A percentile compares a stretch with the other conserved stretches of the same genome.
Conservation (phyloP, 192 early-diverging fungal genomes). For the Backusella psychrophila region DNA sequence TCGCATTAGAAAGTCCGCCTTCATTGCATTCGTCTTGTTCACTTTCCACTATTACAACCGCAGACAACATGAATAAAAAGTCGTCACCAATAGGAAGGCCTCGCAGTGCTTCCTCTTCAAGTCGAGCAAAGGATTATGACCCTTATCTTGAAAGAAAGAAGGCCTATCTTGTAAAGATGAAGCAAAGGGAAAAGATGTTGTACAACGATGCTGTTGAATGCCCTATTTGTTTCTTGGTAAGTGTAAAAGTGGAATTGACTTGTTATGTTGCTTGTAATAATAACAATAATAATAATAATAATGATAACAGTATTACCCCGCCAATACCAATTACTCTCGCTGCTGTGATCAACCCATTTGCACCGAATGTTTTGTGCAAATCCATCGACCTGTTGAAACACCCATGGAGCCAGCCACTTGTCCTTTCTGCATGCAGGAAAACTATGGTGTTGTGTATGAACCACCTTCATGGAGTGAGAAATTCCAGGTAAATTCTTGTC, state of each 20-base stretch:
- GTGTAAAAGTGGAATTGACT: neutral
- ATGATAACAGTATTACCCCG: constrained; percentile 70
- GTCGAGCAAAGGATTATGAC: constrained; percentile 12
- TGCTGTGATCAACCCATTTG: constrained; percentile 97
- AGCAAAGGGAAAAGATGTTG: constrained; percentile 39
- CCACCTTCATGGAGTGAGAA: constrained; percentile 19
- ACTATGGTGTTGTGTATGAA: constrained; percentile 80
- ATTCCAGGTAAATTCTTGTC: constrained; percentile 7
- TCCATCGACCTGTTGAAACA: constrained; percentile 79
- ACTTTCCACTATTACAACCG: neutral
- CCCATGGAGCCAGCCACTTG: constrained; percentile 67
- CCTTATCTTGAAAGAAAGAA: constrained; percentile 25
- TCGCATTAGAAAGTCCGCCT: constrained; percentile 11
- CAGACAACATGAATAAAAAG: neutral
- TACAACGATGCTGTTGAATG: constrained; percentile 80
- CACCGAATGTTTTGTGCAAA: constrained; percentile 97
- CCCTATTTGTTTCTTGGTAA: constrained; percentile 92
- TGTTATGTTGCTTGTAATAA: neutral
- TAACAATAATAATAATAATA: neutral
- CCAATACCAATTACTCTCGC: constrained; percentile 88
- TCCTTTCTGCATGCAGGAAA: constrained; percentile 84
- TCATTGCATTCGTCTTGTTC: constrained; percentile 15
- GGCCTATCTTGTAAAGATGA: constrained; percentile 18
- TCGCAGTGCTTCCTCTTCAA: constrained; percentile 25
- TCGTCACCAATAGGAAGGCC: constrained; percentile 3